Conservation (phyloP, 176 grass and related monocot species). For the Oryza punctata region DNA sequence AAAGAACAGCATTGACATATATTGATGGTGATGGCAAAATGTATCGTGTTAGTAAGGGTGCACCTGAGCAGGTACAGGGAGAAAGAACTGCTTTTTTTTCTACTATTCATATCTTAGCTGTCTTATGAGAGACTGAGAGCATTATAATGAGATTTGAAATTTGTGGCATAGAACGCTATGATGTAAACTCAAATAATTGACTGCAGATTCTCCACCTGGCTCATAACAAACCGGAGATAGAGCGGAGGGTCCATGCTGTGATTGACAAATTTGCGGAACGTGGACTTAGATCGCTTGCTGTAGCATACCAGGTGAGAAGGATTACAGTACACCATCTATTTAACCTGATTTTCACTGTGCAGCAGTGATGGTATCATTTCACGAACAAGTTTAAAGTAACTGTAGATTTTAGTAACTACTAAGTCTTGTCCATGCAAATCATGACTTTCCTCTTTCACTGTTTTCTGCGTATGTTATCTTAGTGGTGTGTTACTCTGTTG, state of each 20-base stretch:
- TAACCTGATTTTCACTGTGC: neutral
- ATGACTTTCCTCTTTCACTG: neutral
- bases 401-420: neutral
- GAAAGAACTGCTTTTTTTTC: neutral
- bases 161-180: neutral
- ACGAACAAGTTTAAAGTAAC: neutral
- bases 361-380: neutral
- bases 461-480: constrained; percentile 6
- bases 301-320: constrained; percentile 71
- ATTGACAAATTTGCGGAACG: constrained; percentile 85
- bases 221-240: constrained; percentile 68
- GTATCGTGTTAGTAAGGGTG: constrained; percentile 77
- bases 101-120: neutral
- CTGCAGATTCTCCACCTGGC: constrained; percentile 71
- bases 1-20: constrained; percentile 76
- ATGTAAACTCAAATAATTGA: neutral
- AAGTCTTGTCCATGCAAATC: constrained; percentile 1
- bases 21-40: constrained; percentile 62
- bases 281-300: constrained; percentile 81
- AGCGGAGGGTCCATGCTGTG: constrained; percentile 63
- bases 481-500: neutral
- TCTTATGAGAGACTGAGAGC: constrained; percentile 1
- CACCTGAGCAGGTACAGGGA: constrained; percentile 66
- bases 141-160: neutral
- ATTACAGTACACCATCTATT: neutral